Evolutionary conservation across 225 moss, liverwort and hornwort genomes (phyloP).

Genomic region (Physcomitrium patens): DNA sequence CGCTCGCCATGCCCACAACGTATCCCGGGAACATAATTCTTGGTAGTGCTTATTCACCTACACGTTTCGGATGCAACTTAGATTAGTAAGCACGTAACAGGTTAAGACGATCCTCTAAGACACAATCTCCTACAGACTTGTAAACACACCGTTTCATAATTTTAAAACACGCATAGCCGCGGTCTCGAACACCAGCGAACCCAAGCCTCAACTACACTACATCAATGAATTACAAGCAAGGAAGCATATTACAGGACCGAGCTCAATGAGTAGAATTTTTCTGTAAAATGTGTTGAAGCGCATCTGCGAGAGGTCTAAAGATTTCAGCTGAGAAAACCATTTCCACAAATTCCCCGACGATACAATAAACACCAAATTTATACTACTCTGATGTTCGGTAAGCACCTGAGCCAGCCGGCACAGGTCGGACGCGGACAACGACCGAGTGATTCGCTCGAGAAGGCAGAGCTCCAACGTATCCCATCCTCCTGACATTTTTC

Average conservation of each 20-base stretch:
- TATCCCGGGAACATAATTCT: slow-evolving; percentile 48
- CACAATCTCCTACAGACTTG: too few relatives aligned
- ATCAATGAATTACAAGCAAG: too few relatives aligned
- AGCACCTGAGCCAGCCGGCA: slow-evolving; percentile 53
- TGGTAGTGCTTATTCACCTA: slow-evolving; percentile 58
- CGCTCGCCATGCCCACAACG: slow-evolving; percentile 50
- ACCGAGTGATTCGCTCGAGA: slow-evolving; percentile 45
- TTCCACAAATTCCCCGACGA: too few relatives aligned
- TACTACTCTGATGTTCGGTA: too few relatives aligned
- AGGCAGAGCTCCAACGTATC: slow-evolving; percentile 44
- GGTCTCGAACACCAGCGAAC: background rate
- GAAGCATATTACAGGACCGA: too few relatives aligned
- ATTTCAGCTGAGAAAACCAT: too few relatives aligned
- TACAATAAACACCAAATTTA: too few relatives aligned
- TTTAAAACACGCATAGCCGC: background rate
- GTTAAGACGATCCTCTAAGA: too few relatives aligned
- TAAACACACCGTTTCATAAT: background rate
- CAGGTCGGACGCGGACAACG: slow-evolving; percentile 44
- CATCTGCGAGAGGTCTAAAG: too few relatives aligned
- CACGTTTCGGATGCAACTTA: background rate
- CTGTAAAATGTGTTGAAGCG: too few relatives aligned
- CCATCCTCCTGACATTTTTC: slow-evolving; percentile 44
- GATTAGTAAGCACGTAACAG: background rate
- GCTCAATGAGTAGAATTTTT: too few relatives aligned
- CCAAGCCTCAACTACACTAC: background rate